These are phyloP conservation scores for Cryptosporidium ubiquitum DNA, from an alignment of 169 alveolate genomes.

Conservation along the genomic window DNA sequence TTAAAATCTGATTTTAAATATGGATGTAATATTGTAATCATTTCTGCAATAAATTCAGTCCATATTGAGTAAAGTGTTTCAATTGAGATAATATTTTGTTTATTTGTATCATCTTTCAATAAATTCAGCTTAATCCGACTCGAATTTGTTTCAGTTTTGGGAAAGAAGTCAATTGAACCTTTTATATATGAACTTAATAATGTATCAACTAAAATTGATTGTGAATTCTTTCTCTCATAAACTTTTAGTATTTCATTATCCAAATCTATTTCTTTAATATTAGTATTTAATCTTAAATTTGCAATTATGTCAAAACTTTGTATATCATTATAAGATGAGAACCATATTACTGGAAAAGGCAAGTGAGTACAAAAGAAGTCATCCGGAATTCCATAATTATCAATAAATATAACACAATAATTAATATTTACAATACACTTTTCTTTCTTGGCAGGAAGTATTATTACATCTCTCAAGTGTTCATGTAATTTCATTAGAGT, in stretches of 20 bases:
- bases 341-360: constrained; percentile 60
- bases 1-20: constrained; percentile 31
- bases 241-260: background rate
- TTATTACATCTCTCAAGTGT: constrained; percentile 40
- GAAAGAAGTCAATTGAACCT: background rate
- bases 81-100: constrained; percentile 16
- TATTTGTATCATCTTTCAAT: background rate
- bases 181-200: constrained; percentile 11
- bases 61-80: constrained; percentile 10
- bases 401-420: constrained; percentile 43
- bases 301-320: constrained; percentile 44
- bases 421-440: background rate
- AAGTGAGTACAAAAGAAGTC: constrained; percentile 42
- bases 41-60: constrained; percentile 65
- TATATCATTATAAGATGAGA: constrained; percentile 36
- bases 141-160: background rate
- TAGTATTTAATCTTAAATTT: background rate
- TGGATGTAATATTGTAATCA: constrained; percentile 33
- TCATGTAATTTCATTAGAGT: constrained; percentile 44
- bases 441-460: constrained; percentile 14
- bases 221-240: background rate
- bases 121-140: constrained; percentile 6
- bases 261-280: background rate
- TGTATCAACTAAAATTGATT: background rate
- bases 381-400: constrained; percentile 67